A percentile compares a stretch with the other conserved stretches of the same genome.
Evolutionary conservation across 2,329 filamentous ascomycete genomes (phyloP).

Genomic region (Colletotrichum higginsianum): DNA sequence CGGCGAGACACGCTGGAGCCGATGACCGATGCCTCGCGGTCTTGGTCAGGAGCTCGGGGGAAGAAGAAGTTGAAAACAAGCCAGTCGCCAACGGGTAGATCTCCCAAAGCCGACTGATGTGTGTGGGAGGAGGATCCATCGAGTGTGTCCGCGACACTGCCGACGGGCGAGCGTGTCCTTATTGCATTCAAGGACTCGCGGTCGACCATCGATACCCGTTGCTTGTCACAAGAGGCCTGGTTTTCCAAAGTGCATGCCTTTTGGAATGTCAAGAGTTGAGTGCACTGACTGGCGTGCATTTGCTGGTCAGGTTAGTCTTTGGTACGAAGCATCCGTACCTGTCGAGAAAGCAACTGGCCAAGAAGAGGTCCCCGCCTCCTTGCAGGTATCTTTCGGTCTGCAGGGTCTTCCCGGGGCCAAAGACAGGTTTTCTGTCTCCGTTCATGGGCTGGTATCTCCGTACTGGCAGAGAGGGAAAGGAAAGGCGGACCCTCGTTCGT

Average conservation of each 20-base stretch:
- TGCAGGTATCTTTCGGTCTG: slow-evolving; percentile 26
- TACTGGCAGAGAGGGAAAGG: slow-evolving; percentile 32
- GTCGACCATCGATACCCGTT: not conserved
- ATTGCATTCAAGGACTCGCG: slow-evolving; percentile 19
- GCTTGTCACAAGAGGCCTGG: slow-evolving; percentile 8
- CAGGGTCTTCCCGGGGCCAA: slow-evolving; percentile 34
- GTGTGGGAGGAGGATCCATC: slow-evolving; percentile 15
- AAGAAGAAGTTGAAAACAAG: slow-evolving; percentile 27
- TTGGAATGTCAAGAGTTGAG: slow-evolving; percentile 8
- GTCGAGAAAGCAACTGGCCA: not conserved
- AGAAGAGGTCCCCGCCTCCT: not conserved
- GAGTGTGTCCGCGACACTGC: slow-evolving; percentile 10
- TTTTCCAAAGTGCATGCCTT: not conserved
- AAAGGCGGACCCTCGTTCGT: slow-evolving; percentile 37
- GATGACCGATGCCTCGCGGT: slow-evolving; percentile 20
- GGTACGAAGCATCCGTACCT: not conserved
- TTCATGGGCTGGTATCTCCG: slow-evolving; percentile 22
- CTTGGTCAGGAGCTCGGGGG: slow-evolving; percentile 33
- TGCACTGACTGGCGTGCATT: slow-evolving; percentile 10
- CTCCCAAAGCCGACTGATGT: slow-evolving; percentile 25
- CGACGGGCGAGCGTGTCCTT: not conserved
- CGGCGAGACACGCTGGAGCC: slow-evolving; percentile 36
- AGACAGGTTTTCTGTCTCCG: slow-evolving; percentile 31
- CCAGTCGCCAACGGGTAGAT: slow-evolving; percentile 33
- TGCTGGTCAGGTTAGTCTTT: not conserved